Conservation (phyloP, 2,329 filamentous ascomycete genomes). For the Tolypocladium pustulatum region DNA sequence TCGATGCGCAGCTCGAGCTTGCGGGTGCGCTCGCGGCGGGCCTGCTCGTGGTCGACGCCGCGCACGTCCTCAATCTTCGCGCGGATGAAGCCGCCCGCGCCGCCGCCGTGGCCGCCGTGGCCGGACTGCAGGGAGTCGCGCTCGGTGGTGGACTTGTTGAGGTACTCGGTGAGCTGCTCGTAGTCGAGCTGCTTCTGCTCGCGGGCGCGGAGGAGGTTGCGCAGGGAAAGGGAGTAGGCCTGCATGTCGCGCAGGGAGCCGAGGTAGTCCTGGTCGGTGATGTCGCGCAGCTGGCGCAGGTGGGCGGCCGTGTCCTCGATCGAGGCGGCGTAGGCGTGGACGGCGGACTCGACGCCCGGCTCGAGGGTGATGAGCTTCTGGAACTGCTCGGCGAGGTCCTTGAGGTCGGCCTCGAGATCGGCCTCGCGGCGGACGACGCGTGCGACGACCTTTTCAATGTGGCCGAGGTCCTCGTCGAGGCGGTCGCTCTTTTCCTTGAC, state of each 20-base stretch:
- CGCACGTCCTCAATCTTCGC: constrained; percentile 94
- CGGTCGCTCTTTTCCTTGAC: constrained; percentile 89
- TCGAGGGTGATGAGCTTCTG: constrained; percentile 86
- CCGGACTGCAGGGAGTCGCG: constrained; percentile 66
- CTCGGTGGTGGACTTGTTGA: constrained; percentile 80
- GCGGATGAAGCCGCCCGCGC: constrained; percentile 77
- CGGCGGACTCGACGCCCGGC: constrained; percentile 69
- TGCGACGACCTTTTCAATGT: constrained; percentile 93
- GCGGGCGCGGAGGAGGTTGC: constrained; percentile 78
- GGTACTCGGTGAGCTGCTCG: constrained; percentile 90
- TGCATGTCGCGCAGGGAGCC: constrained; percentile 92
- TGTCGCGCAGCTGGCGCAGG: constrained; percentile 71
- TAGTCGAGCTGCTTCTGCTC: constrained; percentile 98
- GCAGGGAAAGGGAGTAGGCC: constrained; percentile 79
- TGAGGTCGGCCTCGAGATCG: constrained; percentile 80
- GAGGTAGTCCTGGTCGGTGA: constrained; percentile 93
- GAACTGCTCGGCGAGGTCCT: constrained; percentile 87
- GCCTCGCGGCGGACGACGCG: constrained; percentile 78
- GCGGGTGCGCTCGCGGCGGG: constrained; percentile 73
- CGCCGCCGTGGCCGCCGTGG: constrained; percentile 44
- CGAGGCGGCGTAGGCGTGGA: constrained; percentile 78
- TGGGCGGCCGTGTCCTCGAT: constrained; percentile 75
- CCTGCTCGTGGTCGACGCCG: constrained; percentile 91
- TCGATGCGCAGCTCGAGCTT: constrained; percentile 91
- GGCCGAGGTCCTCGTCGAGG: constrained; percentile 82